Percentiles rank a stretch among this genome's conserved stretches.
These are phyloP conservation scores for Isochrysis galbana DNA, from an alignment of 78 protist species.

Conservation along the genomic window DNA sequence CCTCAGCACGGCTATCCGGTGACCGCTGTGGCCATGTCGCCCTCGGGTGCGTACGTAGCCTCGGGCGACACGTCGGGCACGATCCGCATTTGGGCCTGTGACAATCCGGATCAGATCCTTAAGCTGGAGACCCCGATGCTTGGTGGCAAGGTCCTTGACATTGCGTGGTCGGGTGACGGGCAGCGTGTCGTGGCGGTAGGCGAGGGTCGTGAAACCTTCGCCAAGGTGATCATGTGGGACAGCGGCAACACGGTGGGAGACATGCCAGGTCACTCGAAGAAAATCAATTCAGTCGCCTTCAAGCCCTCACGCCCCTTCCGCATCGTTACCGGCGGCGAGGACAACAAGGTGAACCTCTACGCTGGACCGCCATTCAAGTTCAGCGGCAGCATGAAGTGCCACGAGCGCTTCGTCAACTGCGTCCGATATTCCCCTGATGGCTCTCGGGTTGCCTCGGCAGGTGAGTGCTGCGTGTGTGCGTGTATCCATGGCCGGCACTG, in stretches of 20 bases:
- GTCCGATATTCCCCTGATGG: conserved; percentile 88
- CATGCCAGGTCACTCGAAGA: conserved; percentile 86
- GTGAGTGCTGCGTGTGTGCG: no score
- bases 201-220: conserved; percentile 80
- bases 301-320: conserved; percentile 82
- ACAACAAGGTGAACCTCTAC: conserved; percentile 29
- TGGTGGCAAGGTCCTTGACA: conserved; percentile 60
- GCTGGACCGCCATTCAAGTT: conserved; percentile 92
- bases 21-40: conserved; percentile 88
- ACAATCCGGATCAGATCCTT: conserved; percentile 71
- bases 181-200: conserved; percentile 89
- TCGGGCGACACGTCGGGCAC: conserved; percentile 82
- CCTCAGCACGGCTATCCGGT: conserved; percentile 71
- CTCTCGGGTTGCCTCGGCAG: conserved; percentile 44
- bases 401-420: conserved; percentile 72
- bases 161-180: conserved; percentile 89
- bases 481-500: conserved; percentile 43
- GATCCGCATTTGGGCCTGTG: conserved; percentile 91
- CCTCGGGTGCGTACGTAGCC: conserved; percentile 83
- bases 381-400: conserved; percentile 43
- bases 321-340: not conserved
- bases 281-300: conserved; percentile 64
- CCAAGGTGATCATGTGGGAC: conserved; percentile 71
- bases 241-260: conserved; percentile 86
- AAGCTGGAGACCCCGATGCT: conserved; percentile 69